Evolutionary conservation across 2,329 filamentous ascomycete species (phyloP), one percentile per base, ranked within the genome.

Genomic region (Lachnellula hyalina): DNA sequence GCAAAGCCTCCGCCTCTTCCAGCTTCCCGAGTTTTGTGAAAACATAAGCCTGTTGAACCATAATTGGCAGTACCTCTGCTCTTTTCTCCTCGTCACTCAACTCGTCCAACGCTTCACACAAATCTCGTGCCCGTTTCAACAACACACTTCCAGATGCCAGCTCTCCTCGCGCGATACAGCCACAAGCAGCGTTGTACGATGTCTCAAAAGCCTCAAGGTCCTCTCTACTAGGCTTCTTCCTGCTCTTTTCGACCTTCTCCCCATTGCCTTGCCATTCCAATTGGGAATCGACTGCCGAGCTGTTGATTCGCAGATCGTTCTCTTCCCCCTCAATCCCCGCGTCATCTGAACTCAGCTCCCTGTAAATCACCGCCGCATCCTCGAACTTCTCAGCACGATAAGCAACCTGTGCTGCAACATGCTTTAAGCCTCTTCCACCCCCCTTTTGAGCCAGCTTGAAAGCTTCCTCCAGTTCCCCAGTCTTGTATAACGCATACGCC

Each of bases 401-500:
- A 42, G 86, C 84, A 19, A 85, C 76, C 71, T 86, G 83, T n/a
- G 82, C 83, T 40, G 79, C 79, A 15, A 86, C 70, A 67, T 86
- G 83, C 50, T 65, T 63, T 47, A 69, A 50, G 0, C 65, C 65
- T 40, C 68, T 64, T 34, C 51, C 60, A 1, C 59, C 55, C n/a
- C 52, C 53, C 19, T 52, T 55, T 9, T 59, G 49, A 7, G 53
- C 61, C 11, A 73, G 62, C 15, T 71, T 64, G 17, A 80, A 77
- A 19, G 89, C 89, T 54, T 86, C 84, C 19, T 79, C 74, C 1
- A 90, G 78, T 60, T 84, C 78, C 23, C 88, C 87, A 0, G 82
- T 80, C 74, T 92, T 94, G 74, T 94, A 95, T 19, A 92, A 78
- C n/a, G 87, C 86, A 74, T 95, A 95, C 2, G 87, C 82, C 68